phyloP scores from a whole-genome alignment of 768 basidiomycete species.

The Coprinopsis cinerea region DNA sequence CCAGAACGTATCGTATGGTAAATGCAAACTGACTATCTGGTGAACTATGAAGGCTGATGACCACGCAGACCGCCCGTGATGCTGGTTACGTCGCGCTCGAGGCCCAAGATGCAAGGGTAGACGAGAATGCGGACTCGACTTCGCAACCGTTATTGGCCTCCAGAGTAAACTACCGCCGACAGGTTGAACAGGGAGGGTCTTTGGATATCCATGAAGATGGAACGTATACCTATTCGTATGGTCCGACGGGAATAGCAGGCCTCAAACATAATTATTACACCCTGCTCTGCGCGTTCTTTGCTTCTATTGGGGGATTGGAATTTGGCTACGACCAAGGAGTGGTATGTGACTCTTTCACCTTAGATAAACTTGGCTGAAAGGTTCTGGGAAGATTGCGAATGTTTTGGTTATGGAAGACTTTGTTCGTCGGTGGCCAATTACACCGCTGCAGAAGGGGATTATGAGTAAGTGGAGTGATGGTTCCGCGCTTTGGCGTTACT shows the following conservation, averaged over 20 bases:
- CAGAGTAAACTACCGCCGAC: background rate
- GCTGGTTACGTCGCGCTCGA: constrained; percentile 9
- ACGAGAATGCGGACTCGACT: background rate
- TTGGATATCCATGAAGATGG: constrained; percentile 31
- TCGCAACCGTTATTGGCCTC: background rate
- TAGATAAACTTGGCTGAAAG: background rate
- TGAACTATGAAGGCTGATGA: background rate
- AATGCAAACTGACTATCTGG: background rate
- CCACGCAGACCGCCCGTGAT: constrained; percentile 4
- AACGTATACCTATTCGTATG: constrained; percentile 65
- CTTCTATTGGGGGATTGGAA: constrained; percentile 68
- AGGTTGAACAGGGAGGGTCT: constrained; percentile 19
- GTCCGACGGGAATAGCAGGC: constrained; percentile 62
- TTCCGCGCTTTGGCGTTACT: background rate
- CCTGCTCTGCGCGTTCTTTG: constrained; percentile 64
- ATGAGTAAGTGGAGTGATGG: constrained; percentile 52
- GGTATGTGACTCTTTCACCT: constrained; percentile 21
- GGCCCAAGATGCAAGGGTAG: background rate
- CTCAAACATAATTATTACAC: constrained; percentile 61
- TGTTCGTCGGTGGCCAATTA: constrained; percentile 57
- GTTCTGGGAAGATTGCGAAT: constrained; percentile 57
- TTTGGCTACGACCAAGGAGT: constrained; percentile 87
- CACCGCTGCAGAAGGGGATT: constrained; percentile 65
- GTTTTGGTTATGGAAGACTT: constrained; percentile 82
- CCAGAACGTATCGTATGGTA: background rate